Conservation (phyloP, 305 asterid species). For the Fraxinus greggii region DNA sequence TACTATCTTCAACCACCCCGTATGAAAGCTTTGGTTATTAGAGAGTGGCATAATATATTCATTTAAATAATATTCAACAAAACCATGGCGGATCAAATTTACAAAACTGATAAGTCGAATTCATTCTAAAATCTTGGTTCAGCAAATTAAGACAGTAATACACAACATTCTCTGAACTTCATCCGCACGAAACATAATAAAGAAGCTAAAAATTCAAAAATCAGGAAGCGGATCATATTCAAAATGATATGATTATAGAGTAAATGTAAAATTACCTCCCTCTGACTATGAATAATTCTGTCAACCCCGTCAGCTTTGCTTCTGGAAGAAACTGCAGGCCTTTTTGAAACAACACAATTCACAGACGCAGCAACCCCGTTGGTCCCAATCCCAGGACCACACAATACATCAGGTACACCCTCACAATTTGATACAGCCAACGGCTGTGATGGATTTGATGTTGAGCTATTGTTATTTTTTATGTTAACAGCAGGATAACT, state of each 20-base stretch:
- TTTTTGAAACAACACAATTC: constrained; percentile 75
- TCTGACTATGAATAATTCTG: constrained; percentile 36
- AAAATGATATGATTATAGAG: background rate
- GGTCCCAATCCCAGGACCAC: constrained; percentile 76
- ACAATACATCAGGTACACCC: constrained; percentile 76
- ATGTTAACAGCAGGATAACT: constrained; percentile 19
- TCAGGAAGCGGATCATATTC: background rate
- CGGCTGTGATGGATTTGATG: constrained; percentile 37
- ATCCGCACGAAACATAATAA: background rate
- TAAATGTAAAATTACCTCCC: constrained; percentile 47
- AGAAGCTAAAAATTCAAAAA: background rate
- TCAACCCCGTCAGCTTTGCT: constrained; percentile 59
- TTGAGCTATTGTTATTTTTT: constrained; percentile 27
- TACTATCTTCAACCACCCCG: background rate
- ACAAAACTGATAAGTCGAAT: background rate
- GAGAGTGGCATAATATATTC: background rate
- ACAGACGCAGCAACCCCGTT: constrained; percentile 72
- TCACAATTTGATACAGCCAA: constrained; percentile 60
- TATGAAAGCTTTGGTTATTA: background rate
- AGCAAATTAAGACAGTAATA: background rate
- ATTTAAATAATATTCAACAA: background rate
- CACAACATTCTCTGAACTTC: background rate
- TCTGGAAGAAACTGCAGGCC: constrained; percentile 50
- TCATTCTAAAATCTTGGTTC: background rate
- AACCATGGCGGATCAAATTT: background rate